phyloP scores from a whole-genome alignment of 148 eudicot genomes.

The Cornus controversa region DNA sequence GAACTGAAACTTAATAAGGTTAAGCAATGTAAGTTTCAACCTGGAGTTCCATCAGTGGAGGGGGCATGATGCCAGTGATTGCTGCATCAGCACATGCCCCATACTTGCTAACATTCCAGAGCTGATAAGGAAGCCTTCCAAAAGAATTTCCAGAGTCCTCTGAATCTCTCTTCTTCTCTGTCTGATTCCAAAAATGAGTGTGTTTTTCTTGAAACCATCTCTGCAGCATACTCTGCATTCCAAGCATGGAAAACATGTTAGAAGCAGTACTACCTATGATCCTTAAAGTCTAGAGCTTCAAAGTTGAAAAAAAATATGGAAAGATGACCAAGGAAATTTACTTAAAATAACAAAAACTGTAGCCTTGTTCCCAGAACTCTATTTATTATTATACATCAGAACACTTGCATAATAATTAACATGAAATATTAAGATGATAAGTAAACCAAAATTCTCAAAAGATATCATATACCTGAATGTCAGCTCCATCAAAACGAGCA shows the following conservation, averaged over 20 bases:
- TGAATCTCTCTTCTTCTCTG: conserved; percentile 23
- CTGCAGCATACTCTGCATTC: conserved; percentile 70
- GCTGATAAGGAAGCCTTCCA: conserved; percentile 76
- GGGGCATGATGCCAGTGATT: conserved; percentile 92
- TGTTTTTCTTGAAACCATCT: conserved; percentile 65
- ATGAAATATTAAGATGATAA: neutral
- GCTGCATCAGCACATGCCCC: conserved; percentile 94
- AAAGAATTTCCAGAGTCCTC: conserved; percentile 46
- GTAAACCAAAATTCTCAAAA: conserved; percentile 8
- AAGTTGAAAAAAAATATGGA: no score
- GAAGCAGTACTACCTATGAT: neutral
- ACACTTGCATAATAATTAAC: neutral
- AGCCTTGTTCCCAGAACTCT: neutral
- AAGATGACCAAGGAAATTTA: no score
- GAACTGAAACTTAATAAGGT: neutral
- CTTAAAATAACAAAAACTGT: conserved; percentile 6
- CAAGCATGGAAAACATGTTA: conserved; percentile 30
- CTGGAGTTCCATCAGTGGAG: conserved; percentile 89
- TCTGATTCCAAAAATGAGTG: conserved; percentile 54
- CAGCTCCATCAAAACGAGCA: conserved; percentile 90
- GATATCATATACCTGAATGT: conserved; percentile 65
- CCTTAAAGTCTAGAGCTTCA: no score
- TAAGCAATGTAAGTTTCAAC: conserved; percentile 30
- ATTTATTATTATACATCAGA: neutral
- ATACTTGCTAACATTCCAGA: conserved; percentile 89